phyloP scores from a whole-genome alignment of 1,284 basidiomycete species.

The Ustilago nuda region DNA sequence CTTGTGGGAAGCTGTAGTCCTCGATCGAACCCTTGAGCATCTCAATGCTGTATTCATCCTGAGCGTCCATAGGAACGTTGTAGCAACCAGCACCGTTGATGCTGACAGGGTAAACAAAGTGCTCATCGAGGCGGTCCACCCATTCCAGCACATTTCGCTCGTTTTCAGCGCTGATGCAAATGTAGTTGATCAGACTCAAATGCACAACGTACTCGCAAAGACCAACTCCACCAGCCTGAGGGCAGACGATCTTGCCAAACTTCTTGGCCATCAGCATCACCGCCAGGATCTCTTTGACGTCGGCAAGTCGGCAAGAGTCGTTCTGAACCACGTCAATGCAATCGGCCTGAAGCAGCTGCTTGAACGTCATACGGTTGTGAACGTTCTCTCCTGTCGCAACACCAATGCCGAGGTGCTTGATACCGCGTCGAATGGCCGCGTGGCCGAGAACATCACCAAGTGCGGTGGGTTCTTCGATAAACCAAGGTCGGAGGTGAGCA shows the following conservation, averaged over 20 bases:
- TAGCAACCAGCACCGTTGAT: constrained; percentile 88
- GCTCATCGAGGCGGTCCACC: constrained; percentile 86
- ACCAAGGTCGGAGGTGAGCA: constrained; percentile 87
- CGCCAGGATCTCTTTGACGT: constrained; percentile 90
- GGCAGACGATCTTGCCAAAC: constrained; percentile 76
- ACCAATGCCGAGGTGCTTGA: constrained; percentile 85
- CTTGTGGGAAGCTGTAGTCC: constrained; percentile 70
- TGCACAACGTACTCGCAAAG: constrained; percentile 93
- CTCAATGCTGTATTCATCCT: constrained; percentile 71
- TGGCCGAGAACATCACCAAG: constrained; percentile 72
- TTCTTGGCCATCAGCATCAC: constrained; percentile 95
- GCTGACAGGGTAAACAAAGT: constrained; percentile 87
- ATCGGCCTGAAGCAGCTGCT: constrained; percentile 90
- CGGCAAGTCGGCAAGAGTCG: constrained; percentile 90
- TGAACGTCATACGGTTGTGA: constrained; percentile 93
- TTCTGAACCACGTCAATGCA: constrained; percentile 97
- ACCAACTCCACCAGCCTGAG: constrained; percentile 94
- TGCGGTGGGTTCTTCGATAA: constrained; percentile 73
- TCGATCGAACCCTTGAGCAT: constrained; percentile 71
- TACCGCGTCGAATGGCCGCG: constrained; percentile 81
- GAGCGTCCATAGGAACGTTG: constrained; percentile 76
- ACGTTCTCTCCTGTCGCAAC: constrained; percentile 97
- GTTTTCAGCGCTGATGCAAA: constrained; percentile 88
- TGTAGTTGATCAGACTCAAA: constrained; percentile 79
- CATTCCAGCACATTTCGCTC: constrained; percentile 88